Evolutionary conservation across 176 grass and related monocot species (phyloP), one percentile per base, ranked within the genome.

Genomic region (Oryza meridionalis): DNA sequence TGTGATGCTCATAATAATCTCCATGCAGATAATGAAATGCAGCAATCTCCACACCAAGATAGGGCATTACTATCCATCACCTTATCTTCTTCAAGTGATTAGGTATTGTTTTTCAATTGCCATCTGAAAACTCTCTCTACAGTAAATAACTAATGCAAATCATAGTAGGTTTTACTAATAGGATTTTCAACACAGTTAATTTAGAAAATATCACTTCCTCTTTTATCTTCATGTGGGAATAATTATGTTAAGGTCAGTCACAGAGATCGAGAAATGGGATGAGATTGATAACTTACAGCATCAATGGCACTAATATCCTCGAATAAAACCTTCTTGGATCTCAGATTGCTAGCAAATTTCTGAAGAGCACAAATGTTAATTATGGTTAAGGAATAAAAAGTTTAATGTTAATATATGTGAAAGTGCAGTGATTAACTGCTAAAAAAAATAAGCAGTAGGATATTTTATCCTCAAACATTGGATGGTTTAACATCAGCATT

Each of bases 381-480:
- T 81, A 75, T 66, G 51, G 87, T 87, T 75, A 94, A 88, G 92
- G 89, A 84, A 75, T 84, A 66, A 84, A 83, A 85, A 82, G 9
- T 87, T 85, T 72, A 70, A 72, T 43, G 78, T 90, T 49, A 43
- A 73, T 53, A 61, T 74, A 69, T 82, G 9, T 77, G 13, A 67
- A 86, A 85, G 13, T 69, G 9, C 65, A 76, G n/a, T 43, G 12
- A 21, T 75, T 84, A 87, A 65, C 85, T 6, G 55, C 75, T 91
- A 32, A 82, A 40, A 40, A 15, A 62, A 37, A 44, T 84, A 66
- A 55, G 58, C 67, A 83, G 37, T 73, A 90, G 96, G 96, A 98
- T 98, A 98, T 98, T 81, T 93, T 95, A 70, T 95, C 91, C 70
- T 92, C 89, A 71, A 93, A 83, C 84, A 95, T 95, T 65, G 96